These are phyloP conservation scores for Oenanthe javanica DNA, from an alignment of 140 eudicot species.

Conservation along the genomic window DNA sequence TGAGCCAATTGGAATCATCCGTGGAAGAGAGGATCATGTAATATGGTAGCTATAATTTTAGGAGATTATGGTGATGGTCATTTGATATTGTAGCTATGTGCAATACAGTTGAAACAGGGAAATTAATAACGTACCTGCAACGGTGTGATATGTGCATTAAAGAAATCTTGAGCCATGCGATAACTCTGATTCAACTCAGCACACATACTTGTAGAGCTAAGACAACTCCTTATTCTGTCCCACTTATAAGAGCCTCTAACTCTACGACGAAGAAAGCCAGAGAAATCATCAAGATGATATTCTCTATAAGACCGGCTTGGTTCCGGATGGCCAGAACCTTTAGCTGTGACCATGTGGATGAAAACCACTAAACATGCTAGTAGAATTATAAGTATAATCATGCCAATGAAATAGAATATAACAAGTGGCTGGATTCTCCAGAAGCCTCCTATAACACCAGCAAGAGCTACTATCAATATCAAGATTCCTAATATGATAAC, in stretches of 20 bases:
- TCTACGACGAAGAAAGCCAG: conserved; percentile 53
- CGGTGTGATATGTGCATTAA: conserved; percentile 72
- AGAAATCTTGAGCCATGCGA: conserved; percentile 91
- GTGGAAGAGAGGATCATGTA: not conserved
- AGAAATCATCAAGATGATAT: conserved; percentile 60
- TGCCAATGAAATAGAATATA: conserved; percentile 53
- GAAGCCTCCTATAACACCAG: conserved; percentile 78
- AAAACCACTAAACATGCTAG: conserved; percentile 61
- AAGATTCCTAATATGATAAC: conserved; percentile 63
- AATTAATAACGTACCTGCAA: conserved; percentile 49
- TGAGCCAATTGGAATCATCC: no score
- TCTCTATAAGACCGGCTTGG: conserved; percentile 72
- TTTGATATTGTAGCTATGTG: not conserved
- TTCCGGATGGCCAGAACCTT: conserved; percentile 67
- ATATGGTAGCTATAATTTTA: not conserved
- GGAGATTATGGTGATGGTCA: not conserved
- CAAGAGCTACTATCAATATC: conserved; percentile 58
- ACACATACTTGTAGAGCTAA: conserved; percentile 65
- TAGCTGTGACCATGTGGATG: conserved; percentile 56
- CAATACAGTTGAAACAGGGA: not conserved
- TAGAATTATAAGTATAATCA: conserved; percentile 64
- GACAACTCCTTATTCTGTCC: conserved; percentile 62
- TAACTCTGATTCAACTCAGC: conserved; percentile 71
- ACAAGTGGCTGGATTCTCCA: conserved; percentile 67
- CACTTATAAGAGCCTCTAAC: conserved; percentile 74